Evolutionary conservation across 2,329 filamentous ascomycete species (phyloP).

Genomic region (Phoma sp.): DNA sequence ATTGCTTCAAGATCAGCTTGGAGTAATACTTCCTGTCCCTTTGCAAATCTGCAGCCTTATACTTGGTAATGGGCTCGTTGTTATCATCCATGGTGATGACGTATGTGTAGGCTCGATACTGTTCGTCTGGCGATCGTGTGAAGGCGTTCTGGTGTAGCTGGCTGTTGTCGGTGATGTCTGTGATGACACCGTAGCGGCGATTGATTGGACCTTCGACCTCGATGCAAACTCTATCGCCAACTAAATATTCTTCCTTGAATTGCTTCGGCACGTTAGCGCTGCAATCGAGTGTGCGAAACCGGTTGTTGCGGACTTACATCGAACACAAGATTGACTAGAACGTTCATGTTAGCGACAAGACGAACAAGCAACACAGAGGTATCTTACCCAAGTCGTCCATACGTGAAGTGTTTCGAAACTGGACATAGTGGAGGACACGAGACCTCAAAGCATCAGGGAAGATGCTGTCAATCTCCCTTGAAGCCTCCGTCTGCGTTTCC

Average conservation of each 20-base stretch:
- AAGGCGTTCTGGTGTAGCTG: slow-evolving; percentile 39
- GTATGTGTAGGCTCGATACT: slow-evolving; percentile 42
- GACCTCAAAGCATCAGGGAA: slow-evolving; percentile 93
- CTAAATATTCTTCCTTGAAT: slow-evolving; percentile 45
- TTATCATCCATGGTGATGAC: slow-evolving; percentile 43
- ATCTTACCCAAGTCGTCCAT: slow-evolving; percentile 78
- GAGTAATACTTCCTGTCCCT: slow-evolving; percentile 93
- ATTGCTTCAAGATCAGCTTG: slow-evolving; percentile 90
- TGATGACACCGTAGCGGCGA: slow-evolving; percentile 40
- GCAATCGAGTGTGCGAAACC: neutral
- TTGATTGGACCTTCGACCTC: slow-evolving; percentile 35
- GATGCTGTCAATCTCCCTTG: slow-evolving; percentile 85
- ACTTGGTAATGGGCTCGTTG: slow-evolving; percentile 57
- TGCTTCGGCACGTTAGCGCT: slow-evolving; percentile 30
- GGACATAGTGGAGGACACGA: slow-evolving; percentile 87
- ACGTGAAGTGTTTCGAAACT: slow-evolving; percentile 83
- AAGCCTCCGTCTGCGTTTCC: slow-evolving; percentile 63
- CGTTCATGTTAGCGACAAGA: slow-evolving; percentile 39
- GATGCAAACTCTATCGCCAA: slow-evolving; percentile 44
- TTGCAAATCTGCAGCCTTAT: slow-evolving; percentile 67
- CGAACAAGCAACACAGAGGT: neutral
- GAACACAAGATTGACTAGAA: slow-evolving; percentile 40
- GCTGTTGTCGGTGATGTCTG: slow-evolving; percentile 41
- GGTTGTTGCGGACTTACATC: slow-evolving; percentile 30
- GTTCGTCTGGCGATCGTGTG: slow-evolving; percentile 37